Conservation (phyloP, 73 alveolate species). For the Urostyla sp. region DNA sequence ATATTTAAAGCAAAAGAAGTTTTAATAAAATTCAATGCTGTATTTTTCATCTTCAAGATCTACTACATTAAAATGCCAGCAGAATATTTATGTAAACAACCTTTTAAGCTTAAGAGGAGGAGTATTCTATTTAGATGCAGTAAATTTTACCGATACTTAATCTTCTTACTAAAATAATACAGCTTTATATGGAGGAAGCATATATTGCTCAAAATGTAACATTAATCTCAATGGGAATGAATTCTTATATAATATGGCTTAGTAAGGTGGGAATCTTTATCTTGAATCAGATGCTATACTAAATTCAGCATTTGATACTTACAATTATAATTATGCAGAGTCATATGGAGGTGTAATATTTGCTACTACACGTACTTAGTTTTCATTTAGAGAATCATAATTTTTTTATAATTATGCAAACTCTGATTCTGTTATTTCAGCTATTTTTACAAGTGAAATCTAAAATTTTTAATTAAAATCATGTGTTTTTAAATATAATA, state of each 20-base stretch:
- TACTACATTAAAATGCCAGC: not conserved
- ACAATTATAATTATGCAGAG: not conserved
- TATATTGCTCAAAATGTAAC: not conserved
- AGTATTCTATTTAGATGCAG: not conserved
- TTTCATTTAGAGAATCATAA: not conserved
- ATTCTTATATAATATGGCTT: not conserved
- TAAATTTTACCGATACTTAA: not conserved
- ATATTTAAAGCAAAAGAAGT: not conserved
- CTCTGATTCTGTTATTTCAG: not conserved
- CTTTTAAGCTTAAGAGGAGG: not conserved
- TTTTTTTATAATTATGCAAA: not conserved
- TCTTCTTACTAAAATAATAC: not conserved
- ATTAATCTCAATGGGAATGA: too few species aligned
- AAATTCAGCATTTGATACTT: too few species aligned
- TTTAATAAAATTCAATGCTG: not conserved
- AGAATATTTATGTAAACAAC: not conserved
- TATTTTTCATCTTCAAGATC: not conserved
- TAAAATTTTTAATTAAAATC: not conserved
- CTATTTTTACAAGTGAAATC: not conserved
- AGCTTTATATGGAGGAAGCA: not conserved
- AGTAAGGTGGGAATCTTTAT: not conserved
- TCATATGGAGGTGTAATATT: not conserved
- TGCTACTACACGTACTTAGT: not conserved
- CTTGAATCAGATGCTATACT: not conserved
- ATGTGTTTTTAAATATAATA: not conserved